phyloP scores from a whole-genome alignment of 768 basidiomycete species.

The Russula virescens region DNA sequence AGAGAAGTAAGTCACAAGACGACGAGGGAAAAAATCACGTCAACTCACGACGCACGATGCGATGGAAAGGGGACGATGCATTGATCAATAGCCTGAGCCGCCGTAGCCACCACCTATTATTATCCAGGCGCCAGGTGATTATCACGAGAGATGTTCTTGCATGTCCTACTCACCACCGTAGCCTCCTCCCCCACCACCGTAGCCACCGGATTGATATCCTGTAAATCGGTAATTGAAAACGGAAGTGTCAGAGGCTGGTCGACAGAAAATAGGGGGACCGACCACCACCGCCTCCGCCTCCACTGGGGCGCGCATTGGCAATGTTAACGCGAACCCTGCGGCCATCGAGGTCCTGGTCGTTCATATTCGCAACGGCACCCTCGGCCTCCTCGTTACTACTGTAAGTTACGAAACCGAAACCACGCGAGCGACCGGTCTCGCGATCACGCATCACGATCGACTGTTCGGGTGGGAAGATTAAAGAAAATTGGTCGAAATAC shows the following conservation, averaged over 20 bases:
- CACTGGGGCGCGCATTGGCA: slow-evolving; percentile 61
- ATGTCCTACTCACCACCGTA: slow-evolving; percentile 17
- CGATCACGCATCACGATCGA: slow-evolving; percentile 98
- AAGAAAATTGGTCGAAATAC: background rate
- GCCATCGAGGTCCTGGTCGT: slow-evolving; percentile 93
- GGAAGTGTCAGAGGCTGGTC: too few relatives aligned
- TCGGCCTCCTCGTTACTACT: slow-evolving; percentile 58
- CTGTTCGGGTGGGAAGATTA: slow-evolving; percentile 35
- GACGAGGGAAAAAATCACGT: too few relatives aligned
- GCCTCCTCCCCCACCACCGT: slow-evolving; percentile 31
- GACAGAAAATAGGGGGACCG: background rate
- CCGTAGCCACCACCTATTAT: background rate
- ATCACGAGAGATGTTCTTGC: background rate
- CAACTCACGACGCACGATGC: slow-evolving; percentile 9
- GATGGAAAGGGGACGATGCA: background rate
- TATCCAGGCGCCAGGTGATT: background rate
- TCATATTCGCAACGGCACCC: slow-evolving; percentile 65
- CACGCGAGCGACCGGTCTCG: slow-evolving; percentile 94
- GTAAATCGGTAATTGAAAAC: background rate
- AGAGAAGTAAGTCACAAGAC: background rate
- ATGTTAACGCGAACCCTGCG: slow-evolving; percentile 85
- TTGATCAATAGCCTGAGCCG: slow-evolving; percentile 24
- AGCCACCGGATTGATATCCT: slow-evolving; percentile 33
- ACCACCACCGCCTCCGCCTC: slow-evolving; percentile 37
- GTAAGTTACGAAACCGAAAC: slow-evolving; percentile 94